Percentiles rank a stretch among this genome's conserved stretches.
phyloP scores from a whole-genome alignment of 177 flowering plant species.

The Vitis hybrid region DNA sequence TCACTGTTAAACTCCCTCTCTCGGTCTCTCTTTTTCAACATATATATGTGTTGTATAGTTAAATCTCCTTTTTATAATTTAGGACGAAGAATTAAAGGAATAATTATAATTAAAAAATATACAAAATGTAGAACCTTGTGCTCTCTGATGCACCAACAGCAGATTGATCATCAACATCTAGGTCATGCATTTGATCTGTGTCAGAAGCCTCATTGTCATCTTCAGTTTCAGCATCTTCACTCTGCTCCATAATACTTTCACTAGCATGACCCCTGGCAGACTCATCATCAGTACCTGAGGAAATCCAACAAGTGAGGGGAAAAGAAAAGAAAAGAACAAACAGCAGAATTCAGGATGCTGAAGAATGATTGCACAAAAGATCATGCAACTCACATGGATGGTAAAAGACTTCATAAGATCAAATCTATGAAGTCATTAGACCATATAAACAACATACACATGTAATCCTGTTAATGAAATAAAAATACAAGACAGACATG shows the following conservation, averaged over 20 bases:
- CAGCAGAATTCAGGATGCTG: background rate
- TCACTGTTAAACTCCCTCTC: no score
- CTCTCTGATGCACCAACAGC: constrained; percentile 20
- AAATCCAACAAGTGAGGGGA: background rate
- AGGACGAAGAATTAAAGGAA: no score
- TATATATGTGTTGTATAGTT: no score
- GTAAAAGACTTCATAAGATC: background rate
- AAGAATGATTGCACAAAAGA: background rate
- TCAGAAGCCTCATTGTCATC: constrained; percentile 34
- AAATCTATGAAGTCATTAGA: background rate
- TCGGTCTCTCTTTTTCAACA: no score
- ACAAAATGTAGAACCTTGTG: constrained; percentile 27
- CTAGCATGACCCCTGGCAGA: constrained; percentile 12
- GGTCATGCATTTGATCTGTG: constrained; percentile 31
- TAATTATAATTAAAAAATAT: background rate
- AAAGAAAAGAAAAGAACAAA: background rate
- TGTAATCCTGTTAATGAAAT: background rate
- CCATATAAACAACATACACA: background rate
- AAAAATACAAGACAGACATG: no score
- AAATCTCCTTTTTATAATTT: no score
- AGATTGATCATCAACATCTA: constrained; percentile 14
- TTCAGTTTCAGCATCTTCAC: constrained; percentile 35
- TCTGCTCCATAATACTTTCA: constrained; percentile 22
- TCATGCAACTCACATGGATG: background rate
- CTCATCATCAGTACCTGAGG: constrained; percentile 31